phyloP scores from a whole-genome alignment of 257 asterid genomes.

The Jaltomata sinuosa region DNA sequence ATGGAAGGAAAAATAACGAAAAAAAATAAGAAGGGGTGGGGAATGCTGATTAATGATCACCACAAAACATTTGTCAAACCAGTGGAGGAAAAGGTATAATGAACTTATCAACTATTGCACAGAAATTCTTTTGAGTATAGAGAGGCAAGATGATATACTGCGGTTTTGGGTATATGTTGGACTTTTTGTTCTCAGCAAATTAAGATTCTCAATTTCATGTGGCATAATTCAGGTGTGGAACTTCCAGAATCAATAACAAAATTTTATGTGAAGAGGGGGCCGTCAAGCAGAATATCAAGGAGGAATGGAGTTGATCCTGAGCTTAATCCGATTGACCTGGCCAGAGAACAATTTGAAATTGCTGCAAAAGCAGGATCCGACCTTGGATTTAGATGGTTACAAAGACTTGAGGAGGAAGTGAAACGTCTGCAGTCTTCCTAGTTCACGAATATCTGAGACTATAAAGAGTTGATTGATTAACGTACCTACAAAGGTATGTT shows the following conservation, averaged over 20 bases:
- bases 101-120: not conserved
- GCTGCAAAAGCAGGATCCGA: conserved; percentile 87
- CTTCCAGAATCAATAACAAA: conserved; percentile 60
- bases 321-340: conserved; percentile 56
- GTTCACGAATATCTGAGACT: not conserved
- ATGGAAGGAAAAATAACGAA: not conserved
- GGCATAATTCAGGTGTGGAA: conserved; percentile 42
- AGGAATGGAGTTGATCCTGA: conserved; percentile 12
- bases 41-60: not conserved
- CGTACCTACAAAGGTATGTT: not conserved
- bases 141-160: not conserved
- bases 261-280: conserved; percentile 34
- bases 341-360: conserved; percentile 64
- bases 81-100: not conserved
- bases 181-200: not conserved
- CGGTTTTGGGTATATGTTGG: not conserved
- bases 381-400: conserved; percentile 86
- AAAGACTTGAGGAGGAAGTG: conserved; percentile 61
- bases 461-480: not conserved
- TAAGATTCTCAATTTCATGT: not conserved
- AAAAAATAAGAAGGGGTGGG: not conserved
- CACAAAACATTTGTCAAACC: not conserved
- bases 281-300: conserved; percentile 21
- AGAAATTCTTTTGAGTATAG: not conserved
- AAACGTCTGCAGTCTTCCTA: conserved; percentile 21